Evolutionary conservation across 2,329 filamentous ascomycete species (phyloP), one percentile per base, ranked within the genome.

Genomic region (Diaporthe longicolla): DNA sequence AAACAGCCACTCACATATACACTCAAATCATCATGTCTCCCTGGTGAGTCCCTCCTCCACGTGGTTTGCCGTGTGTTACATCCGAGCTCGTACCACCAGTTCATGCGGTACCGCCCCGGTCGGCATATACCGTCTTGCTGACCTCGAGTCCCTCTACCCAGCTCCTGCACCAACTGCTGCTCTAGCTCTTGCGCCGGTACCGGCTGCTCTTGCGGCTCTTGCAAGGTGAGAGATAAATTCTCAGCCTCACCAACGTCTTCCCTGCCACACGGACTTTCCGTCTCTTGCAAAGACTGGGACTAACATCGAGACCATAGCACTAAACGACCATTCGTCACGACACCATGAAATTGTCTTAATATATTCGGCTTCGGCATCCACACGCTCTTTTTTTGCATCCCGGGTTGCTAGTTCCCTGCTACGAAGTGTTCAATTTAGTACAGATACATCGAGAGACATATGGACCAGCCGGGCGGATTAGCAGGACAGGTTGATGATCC

Each of bases 131-230:
- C 50, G 6, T 59, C 59, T 32, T 69, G 68, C 73, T 73, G 45
- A 74, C 59, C 52, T 68, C 45, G 26, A 17, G 15, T 6, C n/a
- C 26, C 21, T 61, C 52, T 37, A 26, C 3, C 15, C 61, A 74
- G 74, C 63, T 24, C 70, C 50, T 76, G 73, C 66, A 73, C 57
- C 66, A 43, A 37, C n/a, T 76, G 75, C 75, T 76, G 72, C 73
- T 75, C 71, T 32, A 69, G 74, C 59, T 52, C 69, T 19, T 76
- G 72, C 55, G 48, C 57, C 43, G 68, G 61, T 6, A 50, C 50
- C 48, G 48, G 48, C 70, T 76, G 75, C 59, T 59, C 26, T 43
- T 76, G 75, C 58, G 24, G 70, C 70, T 59, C 70, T 24, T 76
- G 75, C 73, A 74, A 74, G 72, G 75, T 73, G 43, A 70, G 54